These are phyloP conservation scores for Suzukiozyma palmioleophila DNA, from an alignment of 1,139 yeast genomes.

Conservation along the genomic window DNA sequence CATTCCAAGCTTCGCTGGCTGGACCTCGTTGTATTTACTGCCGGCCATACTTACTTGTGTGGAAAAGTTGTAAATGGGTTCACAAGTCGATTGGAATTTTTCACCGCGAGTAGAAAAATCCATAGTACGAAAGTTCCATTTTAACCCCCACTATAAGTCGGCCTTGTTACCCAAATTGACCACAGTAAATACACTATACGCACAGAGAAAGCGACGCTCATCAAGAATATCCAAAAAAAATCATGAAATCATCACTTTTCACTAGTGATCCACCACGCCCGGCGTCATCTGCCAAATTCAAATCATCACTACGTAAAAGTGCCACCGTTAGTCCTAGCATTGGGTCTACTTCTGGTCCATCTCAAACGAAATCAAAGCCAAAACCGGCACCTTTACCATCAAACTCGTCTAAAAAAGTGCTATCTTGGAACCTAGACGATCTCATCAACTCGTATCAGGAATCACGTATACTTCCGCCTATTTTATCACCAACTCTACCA, in stretches of 20 bases:
- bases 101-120: background rate
- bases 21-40: constrained; percentile 3
- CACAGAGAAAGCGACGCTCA: no score
- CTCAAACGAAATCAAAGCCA: constrained; percentile 1
- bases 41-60: background rate
- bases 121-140: background rate
- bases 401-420: constrained; percentile 1
- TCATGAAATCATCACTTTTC: constrained; percentile 39
- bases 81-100: background rate
- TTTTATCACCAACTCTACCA: constrained; percentile 41
- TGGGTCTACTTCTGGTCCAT: constrained; percentile 4
- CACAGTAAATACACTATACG: no score
- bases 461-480: constrained; percentile 34
- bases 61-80: background rate
- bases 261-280: constrained; percentile 17
- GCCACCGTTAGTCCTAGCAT: constrained; percentile 16
- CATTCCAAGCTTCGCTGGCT: constrained; percentile 1
- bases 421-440: constrained; percentile 42
- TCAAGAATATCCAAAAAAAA: background rate
- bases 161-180: no score
- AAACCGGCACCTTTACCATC: constrained; percentile 1
- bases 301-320: constrained; percentile 12
- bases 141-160: background rate
- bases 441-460: constrained; percentile 33
- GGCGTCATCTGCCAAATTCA: constrained; percentile 2